Base-by-base conservation (phyloP, 768 basidiomycete species). In the Kwoniella dejecticola region DNA sequence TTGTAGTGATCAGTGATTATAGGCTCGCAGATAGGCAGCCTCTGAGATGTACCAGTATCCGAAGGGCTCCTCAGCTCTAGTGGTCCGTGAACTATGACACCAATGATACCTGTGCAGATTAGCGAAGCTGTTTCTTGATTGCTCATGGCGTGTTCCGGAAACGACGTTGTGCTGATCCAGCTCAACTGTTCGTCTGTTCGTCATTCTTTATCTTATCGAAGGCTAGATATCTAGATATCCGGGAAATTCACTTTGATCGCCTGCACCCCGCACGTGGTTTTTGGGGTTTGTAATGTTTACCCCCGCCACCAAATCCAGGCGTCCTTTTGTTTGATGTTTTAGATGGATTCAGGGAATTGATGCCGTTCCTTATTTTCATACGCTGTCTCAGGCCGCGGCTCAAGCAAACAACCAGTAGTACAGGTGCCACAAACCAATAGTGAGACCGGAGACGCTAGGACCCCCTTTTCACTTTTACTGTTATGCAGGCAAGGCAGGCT, bases 201-300 rank as follows among this genome's bases (percentile, higher is more conserved):
- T n/a, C n/a, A n/a, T n/a, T n/a, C n/a, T n/a, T n/a, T n/a, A n/a
- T n/a, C n/a, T n/a, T n/a, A n/a, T n/a, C n/a, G n/a, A n/a, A n/a
- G n/a, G n/a, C n/a, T n/a, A n/a, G n/a, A n/a, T 38, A 38, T 38
- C 36, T 38, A 17, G 17, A 8, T 38, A 8, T 38, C 36, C 36
- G 17, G 17, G 36, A 8, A 38, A 38, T 38, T 38, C 17, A 17
- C 36, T n/a, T n/a, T n/a, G n/a, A n/a, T n/a, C n/a, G n/a, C n/a
- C n/a, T n/a, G n/a, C n/a, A n/a, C n/a, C n/a, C 26, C 26, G 8
- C 46, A 47, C 46, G 46, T 47, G 46, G 21, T 47, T 47, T 47
- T 47, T 47, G 46, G 46, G 46, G 46, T 47, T 47, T 27, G 46
- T 27, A 27, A 26, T 47, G 46, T 47, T 47, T 47, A 15, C 23